phyloP scores from a whole-genome alignment of 768 basidiomycete species.

The Auriscalpium orientale region DNA sequence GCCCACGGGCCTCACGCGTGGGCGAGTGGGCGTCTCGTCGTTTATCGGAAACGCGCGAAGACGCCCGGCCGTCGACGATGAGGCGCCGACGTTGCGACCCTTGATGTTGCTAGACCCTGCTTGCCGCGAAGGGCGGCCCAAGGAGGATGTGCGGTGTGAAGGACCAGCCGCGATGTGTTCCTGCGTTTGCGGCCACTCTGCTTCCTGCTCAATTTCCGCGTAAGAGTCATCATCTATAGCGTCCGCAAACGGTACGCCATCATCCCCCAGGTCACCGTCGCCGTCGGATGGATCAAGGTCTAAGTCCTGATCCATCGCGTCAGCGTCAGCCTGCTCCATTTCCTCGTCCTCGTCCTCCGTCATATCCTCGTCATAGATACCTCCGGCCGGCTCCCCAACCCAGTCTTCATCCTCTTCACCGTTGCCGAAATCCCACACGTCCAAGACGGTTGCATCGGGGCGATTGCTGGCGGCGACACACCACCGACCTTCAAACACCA shows the following conservation, averaged over 20 bases:
- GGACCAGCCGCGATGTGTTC: not conserved
- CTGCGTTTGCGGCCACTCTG: not conserved
- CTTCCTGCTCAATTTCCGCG: constrained; percentile 6
- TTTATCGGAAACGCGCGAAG: constrained; percentile 30
- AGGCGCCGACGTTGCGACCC: constrained; percentile 4
- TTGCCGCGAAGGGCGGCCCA: not conserved
- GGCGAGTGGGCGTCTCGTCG: constrained; percentile 57
- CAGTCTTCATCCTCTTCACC: constrained; percentile 65
- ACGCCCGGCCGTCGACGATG: constrained; percentile 22
- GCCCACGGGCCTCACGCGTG: constrained; percentile 39
- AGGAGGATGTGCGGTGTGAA: not conserved
- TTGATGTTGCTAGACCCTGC: constrained; percentile 5
- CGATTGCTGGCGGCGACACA: constrained; percentile 91
- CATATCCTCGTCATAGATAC: constrained; percentile 64
- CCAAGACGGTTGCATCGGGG: constrained; percentile 67
- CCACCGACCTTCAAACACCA: constrained; percentile 89
- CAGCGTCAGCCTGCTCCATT: constrained; percentile 49
- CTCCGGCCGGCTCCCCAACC: constrained; percentile 71
- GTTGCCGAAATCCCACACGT: constrained; percentile 86
- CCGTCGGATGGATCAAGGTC: constrained; percentile 19
- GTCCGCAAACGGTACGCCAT: constrained; percentile 13
- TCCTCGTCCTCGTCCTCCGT: constrained; percentile 46
- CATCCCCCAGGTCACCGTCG: constrained; percentile 22
- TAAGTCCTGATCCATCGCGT: constrained; percentile 71
- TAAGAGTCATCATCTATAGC: constrained; percentile 18